Evolutionary conservation across 768 basidiomycete species (phyloP).

Genomic region (Tephrocybe sp.): DNA sequence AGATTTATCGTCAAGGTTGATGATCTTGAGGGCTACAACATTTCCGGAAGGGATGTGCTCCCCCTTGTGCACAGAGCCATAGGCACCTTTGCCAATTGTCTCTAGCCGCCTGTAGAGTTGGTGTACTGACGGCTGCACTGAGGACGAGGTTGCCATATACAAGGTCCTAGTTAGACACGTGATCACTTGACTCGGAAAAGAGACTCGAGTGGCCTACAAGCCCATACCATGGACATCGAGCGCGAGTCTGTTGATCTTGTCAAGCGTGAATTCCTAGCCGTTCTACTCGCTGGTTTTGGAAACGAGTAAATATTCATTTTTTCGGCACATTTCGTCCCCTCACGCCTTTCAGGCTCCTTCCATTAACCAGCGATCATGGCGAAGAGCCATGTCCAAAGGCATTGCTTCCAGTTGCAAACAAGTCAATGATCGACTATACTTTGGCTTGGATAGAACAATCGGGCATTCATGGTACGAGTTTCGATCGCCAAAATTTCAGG

Average conservation of each 20-base stretch:
- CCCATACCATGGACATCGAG: constrained; percentile 59
- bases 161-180: constrained; percentile 10
- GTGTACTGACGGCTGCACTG: constrained; percentile 64
- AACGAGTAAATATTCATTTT: constrained; percentile 54
- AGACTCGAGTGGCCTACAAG: not conserved
- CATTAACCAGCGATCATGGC: constrained; percentile 75
- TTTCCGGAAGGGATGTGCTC: constrained; percentile 82
- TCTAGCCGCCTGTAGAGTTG: constrained; percentile 85
- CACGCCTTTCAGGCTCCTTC: constrained; percentile 53
- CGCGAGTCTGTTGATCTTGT: constrained; percentile 51
- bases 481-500: constrained; percentile 1
- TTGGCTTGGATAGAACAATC: constrained; percentile 87
- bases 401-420: constrained; percentile 84
- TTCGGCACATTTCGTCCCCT: constrained; percentile 12
- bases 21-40: constrained; percentile 96
- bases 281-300: constrained; percentile 91
- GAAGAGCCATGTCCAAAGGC: constrained; percentile 87
- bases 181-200: constrained; percentile 7
- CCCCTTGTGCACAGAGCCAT: constrained; percentile 94
- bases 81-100: constrained; percentile 93
- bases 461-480: constrained; percentile 68
- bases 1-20: constrained; percentile 88
- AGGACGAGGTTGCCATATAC: constrained; percentile 18
- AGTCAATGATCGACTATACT: constrained; percentile 81
- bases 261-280: constrained; percentile 81